Percentiles rank a stretch among this genome's conserved stretches.
Evolutionary conservation across 2,329 filamentous ascomycete genomes (phyloP).

Genomic region (Pestalotiopsis sp.): DNA sequence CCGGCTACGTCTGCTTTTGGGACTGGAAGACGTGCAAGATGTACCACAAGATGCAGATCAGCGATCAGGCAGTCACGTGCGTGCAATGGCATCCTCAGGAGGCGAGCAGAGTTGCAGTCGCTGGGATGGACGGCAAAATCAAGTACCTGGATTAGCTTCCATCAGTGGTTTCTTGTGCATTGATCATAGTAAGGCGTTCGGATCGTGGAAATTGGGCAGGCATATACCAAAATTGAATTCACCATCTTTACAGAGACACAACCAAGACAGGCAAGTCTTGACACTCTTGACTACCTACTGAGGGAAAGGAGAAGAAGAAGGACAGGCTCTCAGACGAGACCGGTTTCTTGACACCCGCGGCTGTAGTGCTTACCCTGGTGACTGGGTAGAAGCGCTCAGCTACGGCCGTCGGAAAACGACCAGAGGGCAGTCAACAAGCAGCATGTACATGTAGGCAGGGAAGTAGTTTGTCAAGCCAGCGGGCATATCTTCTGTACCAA

Average conservation of each 20-base stretch:
- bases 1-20: conserved; percentile 93
- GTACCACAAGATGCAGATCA: conserved; percentile 92
- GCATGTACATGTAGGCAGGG: too few relatives aligned
- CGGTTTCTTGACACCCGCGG: neutral
- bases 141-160: conserved; percentile 82
- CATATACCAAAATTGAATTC: conserved; percentile 8
- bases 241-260: neutral
- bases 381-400: too few relatives aligned
- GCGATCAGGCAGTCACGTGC: conserved; percentile 80
- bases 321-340: neutral
- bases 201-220: neutral
- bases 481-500: too few relatives aligned
- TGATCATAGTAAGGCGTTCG: conserved; percentile 3
- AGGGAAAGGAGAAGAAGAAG: neutral
- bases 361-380: too few relatives aligned
- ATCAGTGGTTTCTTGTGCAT: neutral
- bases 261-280: neutral
- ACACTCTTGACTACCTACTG: neutral
- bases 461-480: too few relatives aligned
- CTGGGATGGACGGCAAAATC: conserved; percentile 84
- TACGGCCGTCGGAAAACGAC: too few relatives aligned
- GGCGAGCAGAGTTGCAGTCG: conserved; percentile 89
- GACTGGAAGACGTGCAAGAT: conserved; percentile 99
- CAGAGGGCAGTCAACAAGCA: too few relatives aligned
- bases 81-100: conserved; percentile 98